Conservation (phyloP, 2,329 filamentous ascomycete species). For the Fusarium sp. region DNA sequence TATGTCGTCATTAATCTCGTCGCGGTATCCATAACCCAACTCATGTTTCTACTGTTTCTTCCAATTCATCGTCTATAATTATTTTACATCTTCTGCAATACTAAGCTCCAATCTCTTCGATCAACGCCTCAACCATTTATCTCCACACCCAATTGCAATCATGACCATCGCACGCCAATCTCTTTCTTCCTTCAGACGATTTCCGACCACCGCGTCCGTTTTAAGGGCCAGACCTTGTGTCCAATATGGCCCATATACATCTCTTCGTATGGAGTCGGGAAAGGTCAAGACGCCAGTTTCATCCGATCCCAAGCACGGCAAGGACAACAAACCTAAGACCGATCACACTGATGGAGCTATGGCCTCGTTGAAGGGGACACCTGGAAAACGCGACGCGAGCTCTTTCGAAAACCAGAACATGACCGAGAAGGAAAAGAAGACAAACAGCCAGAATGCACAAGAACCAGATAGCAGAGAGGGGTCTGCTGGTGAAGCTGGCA, state of each 20-base stretch:
- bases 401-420: constrained; percentile 23
- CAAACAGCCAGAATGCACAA: constrained; percentile 29
- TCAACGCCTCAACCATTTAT: too few species aligned
- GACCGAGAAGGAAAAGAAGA: constrained; percentile 18
- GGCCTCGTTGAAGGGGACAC: constrained; percentile 26
- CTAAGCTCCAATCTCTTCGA: neutral
- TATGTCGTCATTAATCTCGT: constrained; percentile 35
- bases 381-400: constrained; percentile 15
- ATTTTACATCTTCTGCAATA: neutral
- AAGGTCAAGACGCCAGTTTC: constrained; percentile 21
- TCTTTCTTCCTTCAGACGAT: neutral
- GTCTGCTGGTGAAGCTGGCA: neutral
- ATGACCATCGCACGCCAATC: constrained; percentile 21
- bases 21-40: neutral
- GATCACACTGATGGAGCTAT: constrained; percentile 29
- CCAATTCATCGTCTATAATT: neutral
- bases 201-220: neutral
- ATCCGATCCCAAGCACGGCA: constrained; percentile 14
- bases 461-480: constrained; percentile 21
- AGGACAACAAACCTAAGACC: neutral
- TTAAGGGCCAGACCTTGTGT: neutral
- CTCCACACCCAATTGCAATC: fast-evolving
- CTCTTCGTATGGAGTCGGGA: constrained; percentile 17
- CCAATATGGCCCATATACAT: neutral
- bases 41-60: neutral